Percentiles rank a stretch among this genome's conserved stretches.
Conservation (phyloP, 768 basidiomycete species). For the Auricularia sp. region DNA sequence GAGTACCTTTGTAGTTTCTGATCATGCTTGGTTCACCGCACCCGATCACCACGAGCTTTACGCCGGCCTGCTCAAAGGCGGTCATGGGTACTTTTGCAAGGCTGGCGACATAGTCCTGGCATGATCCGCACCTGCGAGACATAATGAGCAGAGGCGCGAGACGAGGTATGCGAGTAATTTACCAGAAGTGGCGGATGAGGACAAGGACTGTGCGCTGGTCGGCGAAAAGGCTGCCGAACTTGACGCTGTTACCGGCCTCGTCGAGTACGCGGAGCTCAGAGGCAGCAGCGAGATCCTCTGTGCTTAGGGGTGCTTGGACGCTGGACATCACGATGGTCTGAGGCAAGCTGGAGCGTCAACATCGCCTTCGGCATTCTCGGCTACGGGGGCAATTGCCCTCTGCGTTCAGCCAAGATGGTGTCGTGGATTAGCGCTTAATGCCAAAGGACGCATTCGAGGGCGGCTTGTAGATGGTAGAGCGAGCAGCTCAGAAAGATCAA, state of each 20-base stretch:
- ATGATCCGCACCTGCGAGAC: neutral
- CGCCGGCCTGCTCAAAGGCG: conserved; percentile 30
- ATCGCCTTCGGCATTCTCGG: too few species aligned
- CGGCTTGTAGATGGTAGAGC: too few species aligned
- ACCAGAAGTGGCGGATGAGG: conserved; percentile 38
- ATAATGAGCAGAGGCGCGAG: neutral
- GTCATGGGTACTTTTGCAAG: conserved; percentile 34
- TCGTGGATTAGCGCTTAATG: too few species aligned
- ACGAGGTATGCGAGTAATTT: too few species aligned
- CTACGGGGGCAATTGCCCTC: too few species aligned
- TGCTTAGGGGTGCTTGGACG: neutral
- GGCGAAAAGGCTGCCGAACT: conserved; percentile 44
- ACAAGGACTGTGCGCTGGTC: conserved; percentile 47
- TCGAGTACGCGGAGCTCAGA: conserved; percentile 35
- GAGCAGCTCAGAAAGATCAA: too few species aligned
- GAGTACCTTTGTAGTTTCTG: conserved; percentile 35
- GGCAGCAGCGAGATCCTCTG: conserved; percentile 27
- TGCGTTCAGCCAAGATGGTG: too few species aligned
- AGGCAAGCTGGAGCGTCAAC: too few species aligned
- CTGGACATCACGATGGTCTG: too few species aligned
- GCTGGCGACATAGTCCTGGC: conserved; percentile 39
- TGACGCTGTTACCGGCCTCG: conserved; percentile 33
- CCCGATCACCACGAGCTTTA: conserved; percentile 43
- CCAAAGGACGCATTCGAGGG: too few species aligned
- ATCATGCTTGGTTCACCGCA: conserved; percentile 52